Conservation (phyloP, 257 asterid genomes). For the Solanum peruvianum region DNA sequence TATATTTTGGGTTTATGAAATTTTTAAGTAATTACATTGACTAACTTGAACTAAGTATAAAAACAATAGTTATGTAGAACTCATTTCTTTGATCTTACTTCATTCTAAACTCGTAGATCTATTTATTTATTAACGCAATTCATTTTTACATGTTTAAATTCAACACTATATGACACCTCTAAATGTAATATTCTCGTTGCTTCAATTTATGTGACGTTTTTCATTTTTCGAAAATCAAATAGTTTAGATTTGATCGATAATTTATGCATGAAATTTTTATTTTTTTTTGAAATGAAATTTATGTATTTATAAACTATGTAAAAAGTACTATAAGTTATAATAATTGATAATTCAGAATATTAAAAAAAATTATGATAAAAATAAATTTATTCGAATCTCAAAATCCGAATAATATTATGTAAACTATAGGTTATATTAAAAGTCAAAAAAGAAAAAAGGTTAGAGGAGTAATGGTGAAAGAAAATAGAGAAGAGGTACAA, state of each 20-base stretch:
- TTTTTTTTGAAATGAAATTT: too few species aligned
- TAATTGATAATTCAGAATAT: background rate
- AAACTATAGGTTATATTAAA: background rate
- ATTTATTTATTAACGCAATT: background rate
- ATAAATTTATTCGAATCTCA: too few species aligned
- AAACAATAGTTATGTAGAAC: too few species aligned
- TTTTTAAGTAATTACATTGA: too few species aligned
- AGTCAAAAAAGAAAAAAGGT: background rate
- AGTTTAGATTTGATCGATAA: background rate
- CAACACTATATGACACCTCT: background rate
- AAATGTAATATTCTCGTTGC: background rate
- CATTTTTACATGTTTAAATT: background rate
- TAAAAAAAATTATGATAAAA: accelerated
- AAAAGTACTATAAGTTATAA: too few species aligned
- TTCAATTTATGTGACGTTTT: background rate
- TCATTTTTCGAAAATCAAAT: background rate
- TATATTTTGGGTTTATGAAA: background rate
- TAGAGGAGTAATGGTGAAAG: background rate
- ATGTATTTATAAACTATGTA: too few species aligned
- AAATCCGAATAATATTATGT: too few species aligned
- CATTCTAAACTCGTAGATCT: background rate
- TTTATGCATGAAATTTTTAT: too few species aligned
- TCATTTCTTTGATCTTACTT: background rate
- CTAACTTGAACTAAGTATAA: too few species aligned
- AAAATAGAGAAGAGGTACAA: background rate